Conservation (phyloP, 768 basidiomycete genomes). For the Lactarius pseudohatsudake region DNA sequence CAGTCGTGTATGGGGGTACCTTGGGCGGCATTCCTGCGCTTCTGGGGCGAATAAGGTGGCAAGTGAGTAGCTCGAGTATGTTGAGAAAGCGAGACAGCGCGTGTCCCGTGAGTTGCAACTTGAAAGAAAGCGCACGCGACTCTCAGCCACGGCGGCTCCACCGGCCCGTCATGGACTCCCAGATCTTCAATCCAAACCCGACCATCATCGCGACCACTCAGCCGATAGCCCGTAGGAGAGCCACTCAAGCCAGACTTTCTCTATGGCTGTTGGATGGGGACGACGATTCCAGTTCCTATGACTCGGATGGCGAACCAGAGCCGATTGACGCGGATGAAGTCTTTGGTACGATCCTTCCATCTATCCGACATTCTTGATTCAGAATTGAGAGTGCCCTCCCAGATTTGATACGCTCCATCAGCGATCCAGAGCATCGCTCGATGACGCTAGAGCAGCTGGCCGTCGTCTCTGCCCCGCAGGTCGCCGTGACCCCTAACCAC, state of each 20-base stretch:
- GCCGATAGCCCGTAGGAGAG: conserved; percentile 42
- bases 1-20: conserved; percentile 2
- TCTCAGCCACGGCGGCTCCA: not conserved
- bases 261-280: conserved; percentile 55
- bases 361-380: not conserved
- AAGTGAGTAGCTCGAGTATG: conserved; percentile 23
- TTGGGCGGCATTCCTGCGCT: conserved; percentile 27
- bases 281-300: conserved; percentile 30
- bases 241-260: conserved; percentile 44
- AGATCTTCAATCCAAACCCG: conserved; percentile 89
- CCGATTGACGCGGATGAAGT: conserved; percentile 91
- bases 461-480: conserved; percentile 90
- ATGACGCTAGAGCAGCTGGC: conserved; percentile 89
- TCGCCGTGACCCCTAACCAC: conserved; percentile 58
- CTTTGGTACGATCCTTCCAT: conserved; percentile 59
- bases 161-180: conserved; percentile 43
- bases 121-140: conserved; percentile 4
- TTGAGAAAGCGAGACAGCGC: conserved; percentile 17
- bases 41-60: conserved; percentile 10
- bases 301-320: conserved; percentile 49
- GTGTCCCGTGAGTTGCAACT: conserved; percentile 3
- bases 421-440: conserved; percentile 94
- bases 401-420: conserved; percentile 92
- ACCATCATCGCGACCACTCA: conserved; percentile 65
- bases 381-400: not conserved